Evolutionary conservation across 768 basidiomycete species (phyloP), one percentile per base, ranked within the genome.

Genomic region (Tricholoma matsutake): DNA sequence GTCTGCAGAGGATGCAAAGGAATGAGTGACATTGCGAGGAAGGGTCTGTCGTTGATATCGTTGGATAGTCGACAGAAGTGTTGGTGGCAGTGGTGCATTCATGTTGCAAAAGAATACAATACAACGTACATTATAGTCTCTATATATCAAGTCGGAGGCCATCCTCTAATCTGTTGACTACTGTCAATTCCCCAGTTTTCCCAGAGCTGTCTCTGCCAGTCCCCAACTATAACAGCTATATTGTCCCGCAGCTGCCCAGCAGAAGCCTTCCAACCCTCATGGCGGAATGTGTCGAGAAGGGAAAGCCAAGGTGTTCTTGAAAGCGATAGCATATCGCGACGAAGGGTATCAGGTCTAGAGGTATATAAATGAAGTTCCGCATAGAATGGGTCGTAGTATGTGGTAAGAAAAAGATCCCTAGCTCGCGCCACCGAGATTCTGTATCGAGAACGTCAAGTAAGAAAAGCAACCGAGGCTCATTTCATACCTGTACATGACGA

Each of bases 311-410:
- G 68, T 31, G 71, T 62, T 69, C 53, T 60, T n/a, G 62, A 52
- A n/a, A 64, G 60, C 45, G 75, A 74, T 68, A 68, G 71, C 63
- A 67, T 69, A 67, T 74, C 71, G 66, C 68, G 74, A 61, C 69
- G 76, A 56, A 70, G 69, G 61, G 75, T 73, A 71, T 81, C 75
- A 32, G 79, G 79, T 64, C 77, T 78, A 59, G 73, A 77, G 59
- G 71, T 69, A 74, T 78, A 82, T 47, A 86, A 72, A 69, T 89
- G 82, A 57, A 91, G 79, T 67, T 91, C 86, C 14, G 88, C 86
- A 69, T 89, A 83, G 73, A 89, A 85, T 59, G 91, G 87, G 69
- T 93, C 89, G 67, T 88, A 91, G 65, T 91, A 92, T 61, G 83
- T 86, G 62, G 86, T 88, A 66, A 91, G 77, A 72, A 89, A 92